phyloP scores from a whole-genome alignment of 2,329 filamentous ascomycete genomes.

The Bipolaris cookei region DNA sequence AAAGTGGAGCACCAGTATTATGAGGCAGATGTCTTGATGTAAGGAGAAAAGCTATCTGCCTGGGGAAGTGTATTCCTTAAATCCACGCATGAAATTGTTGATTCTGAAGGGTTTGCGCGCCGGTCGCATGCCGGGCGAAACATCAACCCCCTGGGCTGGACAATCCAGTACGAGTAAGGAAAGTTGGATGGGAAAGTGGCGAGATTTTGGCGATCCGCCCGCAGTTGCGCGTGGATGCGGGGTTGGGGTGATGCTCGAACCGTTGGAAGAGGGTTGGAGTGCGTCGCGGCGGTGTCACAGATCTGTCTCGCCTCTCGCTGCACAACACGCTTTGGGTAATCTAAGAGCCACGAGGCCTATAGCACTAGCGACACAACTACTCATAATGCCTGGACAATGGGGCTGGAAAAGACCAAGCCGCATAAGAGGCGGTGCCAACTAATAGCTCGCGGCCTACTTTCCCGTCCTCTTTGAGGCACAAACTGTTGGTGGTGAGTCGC shows the following conservation, averaged over 20 bases:
- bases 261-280: conserved; percentile 44
- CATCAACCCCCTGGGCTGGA: conserved; percentile 46
- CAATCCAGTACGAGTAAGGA: conserved; percentile 35
- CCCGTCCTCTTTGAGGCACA: conserved; percentile 41
- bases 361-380: conserved; percentile 21
- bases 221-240: conserved; percentile 23
- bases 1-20: conserved; percentile 45
- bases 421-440: conserved; percentile 33
- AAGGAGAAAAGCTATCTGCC: conserved; percentile 1
- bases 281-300: conserved; percentile 47
- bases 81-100: conserved; percentile 50
- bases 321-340: conserved; percentile 31
- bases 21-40: conserved; percentile 28
- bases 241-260: conserved; percentile 37
- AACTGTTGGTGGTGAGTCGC: conserved; percentile 34
- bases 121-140: conserved; percentile 46
- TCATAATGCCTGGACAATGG: conserved; percentile 33
- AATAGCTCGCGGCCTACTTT: conserved; percentile 39
- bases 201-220: conserved; percentile 37
- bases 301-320: conserved; percentile 45
- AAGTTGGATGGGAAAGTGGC: conserved; percentile 36
- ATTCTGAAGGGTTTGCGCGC: conserved; percentile 29
- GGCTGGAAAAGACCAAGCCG: conserved; percentile 32
- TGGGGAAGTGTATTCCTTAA: conserved; percentile 43
- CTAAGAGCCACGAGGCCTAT: conserved; percentile 33